Evolutionary conservation across 345 rosid genomes (phyloP).

Genomic region (Streptanthus diversifolius): DNA sequence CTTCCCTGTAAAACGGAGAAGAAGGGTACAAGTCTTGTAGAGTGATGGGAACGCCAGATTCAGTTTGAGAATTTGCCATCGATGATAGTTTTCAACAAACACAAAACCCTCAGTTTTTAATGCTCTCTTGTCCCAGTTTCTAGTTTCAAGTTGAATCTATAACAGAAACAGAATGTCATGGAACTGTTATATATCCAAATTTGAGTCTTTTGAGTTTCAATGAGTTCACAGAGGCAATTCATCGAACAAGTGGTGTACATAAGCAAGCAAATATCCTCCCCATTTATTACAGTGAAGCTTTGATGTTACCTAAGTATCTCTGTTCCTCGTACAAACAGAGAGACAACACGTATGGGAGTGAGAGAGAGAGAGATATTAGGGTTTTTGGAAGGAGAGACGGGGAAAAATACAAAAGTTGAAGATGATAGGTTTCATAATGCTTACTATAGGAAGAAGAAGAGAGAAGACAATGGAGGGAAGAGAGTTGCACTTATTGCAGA

Average conservation of each 20-base stretch:
- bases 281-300: not conserved
- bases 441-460: too few relatives aligned
- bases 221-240: not conserved
- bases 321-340: not conserved
- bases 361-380: too few relatives aligned
- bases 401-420: too few relatives aligned
- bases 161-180: not conserved
- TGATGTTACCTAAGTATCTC: not conserved
- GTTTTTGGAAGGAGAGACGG: too few relatives aligned
- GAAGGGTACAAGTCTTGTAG: conserved; percentile 54
- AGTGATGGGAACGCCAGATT: conserved; percentile 49
- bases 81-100: not conserved
- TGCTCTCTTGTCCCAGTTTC: not conserved
- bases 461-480: too few relatives aligned
- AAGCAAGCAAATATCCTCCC: not conserved
- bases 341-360: not conserved
- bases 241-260: not conserved
- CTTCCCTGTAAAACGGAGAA: conserved; percentile 53
- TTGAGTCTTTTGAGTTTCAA: not conserved
- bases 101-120: not conserved
- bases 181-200: not conserved
- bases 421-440: too few relatives aligned
- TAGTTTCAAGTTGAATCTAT: not conserved
- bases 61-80: conserved; percentile 42
- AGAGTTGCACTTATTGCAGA: too few relatives aligned